Conservation (phyloP, 2,329 filamentous ascomycete genomes). For the Alternaria hordeiaustralica region DNA sequence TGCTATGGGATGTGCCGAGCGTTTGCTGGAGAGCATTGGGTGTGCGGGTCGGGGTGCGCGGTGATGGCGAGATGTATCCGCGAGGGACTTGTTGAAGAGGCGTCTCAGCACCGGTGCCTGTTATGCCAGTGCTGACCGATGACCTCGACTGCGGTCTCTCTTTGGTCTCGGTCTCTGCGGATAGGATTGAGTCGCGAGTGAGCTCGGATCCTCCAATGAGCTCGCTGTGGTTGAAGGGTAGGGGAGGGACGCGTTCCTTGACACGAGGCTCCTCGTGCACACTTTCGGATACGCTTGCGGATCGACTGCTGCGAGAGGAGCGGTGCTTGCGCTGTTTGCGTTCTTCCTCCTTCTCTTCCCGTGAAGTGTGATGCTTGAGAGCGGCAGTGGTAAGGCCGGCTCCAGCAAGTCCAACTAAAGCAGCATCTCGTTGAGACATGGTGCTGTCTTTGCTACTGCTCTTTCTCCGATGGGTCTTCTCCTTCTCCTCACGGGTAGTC, state of each 20-base stretch:
- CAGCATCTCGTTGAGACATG: conserved; percentile 58
- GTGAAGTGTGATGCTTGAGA: conserved; percentile 69
- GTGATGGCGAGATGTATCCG: conserved; percentile 65
- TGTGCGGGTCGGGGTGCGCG: conserved; percentile 69
- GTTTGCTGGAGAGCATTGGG: conserved; percentile 61
- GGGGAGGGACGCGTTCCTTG: conserved; percentile 69
- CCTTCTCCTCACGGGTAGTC: conserved; percentile 56
- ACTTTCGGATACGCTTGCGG: conserved; percentile 61
- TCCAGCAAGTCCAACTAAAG: conserved; percentile 60
- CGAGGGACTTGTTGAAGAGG: conserved; percentile 68
- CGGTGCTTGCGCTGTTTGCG: conserved; percentile 53
- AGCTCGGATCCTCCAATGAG: conserved; percentile 80
- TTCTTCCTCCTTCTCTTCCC: conserved; percentile 56
- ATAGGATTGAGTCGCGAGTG: conserved; percentile 85
- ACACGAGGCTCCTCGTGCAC: conserved; percentile 59
- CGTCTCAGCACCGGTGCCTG: conserved; percentile 56
- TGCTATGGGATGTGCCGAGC: conserved; percentile 71
- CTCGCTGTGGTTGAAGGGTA: conserved; percentile 83
- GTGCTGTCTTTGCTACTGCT: conserved; percentile 57
- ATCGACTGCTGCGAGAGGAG: conserved; percentile 58
- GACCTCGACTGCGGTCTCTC: conserved; percentile 64
- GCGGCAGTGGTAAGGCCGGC: conserved; percentile 68
- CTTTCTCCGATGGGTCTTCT: conserved; percentile 53
- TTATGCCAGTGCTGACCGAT: conserved; percentile 57
- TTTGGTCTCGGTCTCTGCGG: conserved; percentile 72